phyloP scores from a whole-genome alignment of 305 asterid species.

The Fraxinus ornus region DNA sequence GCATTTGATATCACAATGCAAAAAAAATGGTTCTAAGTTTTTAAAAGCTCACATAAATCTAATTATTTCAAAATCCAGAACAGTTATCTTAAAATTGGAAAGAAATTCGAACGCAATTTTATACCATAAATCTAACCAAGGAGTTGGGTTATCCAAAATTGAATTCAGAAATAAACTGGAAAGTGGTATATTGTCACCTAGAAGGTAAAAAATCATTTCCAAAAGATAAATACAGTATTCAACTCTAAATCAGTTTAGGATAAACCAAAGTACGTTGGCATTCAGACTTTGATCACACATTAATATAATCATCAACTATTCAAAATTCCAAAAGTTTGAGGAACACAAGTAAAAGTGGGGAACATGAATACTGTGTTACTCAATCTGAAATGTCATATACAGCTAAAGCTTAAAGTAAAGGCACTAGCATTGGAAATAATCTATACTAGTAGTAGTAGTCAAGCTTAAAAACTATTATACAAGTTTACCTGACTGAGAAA shows the following conservation, averaged over 20 bases:
- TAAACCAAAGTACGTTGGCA: background rate
- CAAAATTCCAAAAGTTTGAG: background rate
- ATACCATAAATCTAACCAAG: background rate
- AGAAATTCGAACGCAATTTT: background rate
- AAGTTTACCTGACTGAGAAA: conserved; percentile 66
- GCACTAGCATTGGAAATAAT: background rate
- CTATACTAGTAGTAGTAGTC: background rate
- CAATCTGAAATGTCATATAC: background rate
- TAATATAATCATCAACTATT: background rate
- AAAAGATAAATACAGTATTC: background rate
- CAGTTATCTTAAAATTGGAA: background rate
- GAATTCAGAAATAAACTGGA: background rate
- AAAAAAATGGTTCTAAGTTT: background rate
- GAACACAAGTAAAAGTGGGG: background rate
- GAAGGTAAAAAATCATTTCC: background rate
- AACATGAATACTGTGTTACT: background rate
- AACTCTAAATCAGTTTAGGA: background rate
- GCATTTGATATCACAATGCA: background rate
- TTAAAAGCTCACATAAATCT: background rate
- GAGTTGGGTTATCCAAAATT: background rate
- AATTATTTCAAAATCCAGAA: background rate
- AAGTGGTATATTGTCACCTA: background rate
- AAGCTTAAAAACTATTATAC: background rate
- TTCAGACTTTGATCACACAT: background rate
- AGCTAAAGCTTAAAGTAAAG: background rate